phyloP scores from a whole-genome alignment of 768 basidiomycete species.

The Pleurotus djamor region DNA sequence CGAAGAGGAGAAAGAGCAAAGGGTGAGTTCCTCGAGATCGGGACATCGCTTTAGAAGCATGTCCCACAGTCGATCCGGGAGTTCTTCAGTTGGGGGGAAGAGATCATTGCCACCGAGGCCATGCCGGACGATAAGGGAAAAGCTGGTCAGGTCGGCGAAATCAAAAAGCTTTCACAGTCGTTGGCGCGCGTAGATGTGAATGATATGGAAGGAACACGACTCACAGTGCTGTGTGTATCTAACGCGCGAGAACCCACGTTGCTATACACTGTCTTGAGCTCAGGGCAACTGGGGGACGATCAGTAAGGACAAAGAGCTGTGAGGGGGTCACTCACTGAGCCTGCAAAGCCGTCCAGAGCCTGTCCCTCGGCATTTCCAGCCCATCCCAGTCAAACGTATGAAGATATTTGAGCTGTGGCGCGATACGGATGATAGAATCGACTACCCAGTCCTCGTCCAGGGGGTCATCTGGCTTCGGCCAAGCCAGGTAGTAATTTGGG shows the following conservation, averaged over 20 bases:
- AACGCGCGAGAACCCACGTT: constrained; percentile 31
- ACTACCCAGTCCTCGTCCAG: constrained; percentile 42
- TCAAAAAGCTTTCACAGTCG: constrained; percentile 29
- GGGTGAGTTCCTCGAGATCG: constrained; percentile 44
- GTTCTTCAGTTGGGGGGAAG: constrained; percentile 34
- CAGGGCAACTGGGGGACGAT: constrained; percentile 32
- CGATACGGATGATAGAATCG: constrained; percentile 27
- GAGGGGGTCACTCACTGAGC: constrained; percentile 27
- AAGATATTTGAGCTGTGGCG: constrained; percentile 27
- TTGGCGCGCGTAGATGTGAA: constrained; percentile 16
- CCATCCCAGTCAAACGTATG: constrained; percentile 54
- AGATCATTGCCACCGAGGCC: constrained; percentile 38
- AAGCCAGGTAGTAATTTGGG: constrained; percentile 51
- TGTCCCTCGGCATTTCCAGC: constrained; percentile 39
- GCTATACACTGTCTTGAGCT: constrained; percentile 39
- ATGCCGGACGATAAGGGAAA: constrained; percentile 46
- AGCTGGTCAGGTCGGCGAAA: constrained; percentile 39
- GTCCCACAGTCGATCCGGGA: constrained; percentile 42
- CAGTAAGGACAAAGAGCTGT: background rate
- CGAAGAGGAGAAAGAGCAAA: constrained; percentile 49
- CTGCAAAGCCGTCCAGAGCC: constrained; percentile 39
- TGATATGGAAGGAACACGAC: constrained; percentile 21
- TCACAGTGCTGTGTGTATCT: constrained; percentile 1
- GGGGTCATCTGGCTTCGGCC: constrained; percentile 37
- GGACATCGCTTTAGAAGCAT: constrained; percentile 47